Evolutionary conservation across 2,329 filamentous ascomycete genomes (phyloP).

Genomic region (Monosporascus sp.): DNA sequence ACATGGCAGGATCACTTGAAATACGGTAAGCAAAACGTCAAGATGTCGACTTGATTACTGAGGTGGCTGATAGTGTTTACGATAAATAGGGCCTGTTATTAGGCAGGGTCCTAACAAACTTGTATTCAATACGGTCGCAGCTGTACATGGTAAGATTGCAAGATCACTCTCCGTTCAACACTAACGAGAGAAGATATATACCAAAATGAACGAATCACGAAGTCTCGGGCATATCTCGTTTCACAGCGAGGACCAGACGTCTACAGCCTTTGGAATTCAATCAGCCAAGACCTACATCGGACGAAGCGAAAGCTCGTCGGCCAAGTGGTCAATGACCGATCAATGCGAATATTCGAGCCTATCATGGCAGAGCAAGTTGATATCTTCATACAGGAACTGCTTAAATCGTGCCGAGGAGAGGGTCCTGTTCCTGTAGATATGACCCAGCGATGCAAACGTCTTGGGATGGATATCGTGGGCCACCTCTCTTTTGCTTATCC

Average conservation of each 20-base stretch:
- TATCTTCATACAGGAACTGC: slow-evolving; percentile 1
- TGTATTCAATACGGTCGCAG: slow-evolving; percentile 4
- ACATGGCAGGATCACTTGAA: neutral
- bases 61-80: neutral
- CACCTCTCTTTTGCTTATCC: slow-evolving; percentile 2
- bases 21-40: neutral
- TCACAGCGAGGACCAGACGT: slow-evolving; percentile 1
- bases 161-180: neutral
- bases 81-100: neutral
- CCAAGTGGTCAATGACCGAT: neutral
- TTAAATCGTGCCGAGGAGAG: neutral
- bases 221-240: slow-evolving; percentile 4
- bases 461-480: slow-evolving; percentile 3
- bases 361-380: slow-evolving; percentile 1
- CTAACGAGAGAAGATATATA: slow-evolving; percentile 5
- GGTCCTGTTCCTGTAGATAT: neutral
- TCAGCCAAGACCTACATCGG: slow-evolving; percentile 3
- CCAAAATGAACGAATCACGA: slow-evolving; percentile 5
- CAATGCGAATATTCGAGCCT: slow-evolving; percentile 1
- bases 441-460: neutral
- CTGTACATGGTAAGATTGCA: neutral
- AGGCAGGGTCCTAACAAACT: slow-evolving; percentile 4
- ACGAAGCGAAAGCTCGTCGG: neutral
- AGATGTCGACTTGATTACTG: neutral
- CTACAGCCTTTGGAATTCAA: slow-evolving; percentile 4